These are phyloP conservation scores for Penicillium sp. DNA, from an alignment of 2,329 filamentous ascomycete species.

Conservation along the genomic window DNA sequence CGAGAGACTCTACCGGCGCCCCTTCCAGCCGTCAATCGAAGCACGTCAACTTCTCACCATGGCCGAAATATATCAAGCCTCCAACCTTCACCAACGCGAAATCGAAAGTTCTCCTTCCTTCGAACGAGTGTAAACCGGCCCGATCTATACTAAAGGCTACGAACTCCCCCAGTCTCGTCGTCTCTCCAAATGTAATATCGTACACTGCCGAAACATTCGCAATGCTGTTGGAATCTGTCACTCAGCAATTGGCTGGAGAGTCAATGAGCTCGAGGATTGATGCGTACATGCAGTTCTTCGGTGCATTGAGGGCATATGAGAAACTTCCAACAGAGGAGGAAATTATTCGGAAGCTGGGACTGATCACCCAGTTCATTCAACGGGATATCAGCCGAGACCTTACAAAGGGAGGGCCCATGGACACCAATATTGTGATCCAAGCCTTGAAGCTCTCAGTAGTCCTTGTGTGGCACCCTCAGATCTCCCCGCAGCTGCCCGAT, in stretches of 20 bases:
- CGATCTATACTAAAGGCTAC: conserved; percentile 82
- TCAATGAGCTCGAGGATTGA: conserved; percentile 77
- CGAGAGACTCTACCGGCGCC: conserved; percentile 42
- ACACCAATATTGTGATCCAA: conserved; percentile 75
- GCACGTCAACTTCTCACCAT: conserved; percentile 67
- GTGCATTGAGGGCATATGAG: conserved; percentile 79
- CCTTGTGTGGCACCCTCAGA: conserved; percentile 75
- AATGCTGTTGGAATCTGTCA: conserved; percentile 82
- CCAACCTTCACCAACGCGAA: conserved; percentile 40
- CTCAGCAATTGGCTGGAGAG: conserved; percentile 77
- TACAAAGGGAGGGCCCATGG: conserved; percentile 58
- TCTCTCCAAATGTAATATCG: conserved; percentile 49
- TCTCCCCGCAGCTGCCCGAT: conserved; percentile 71
- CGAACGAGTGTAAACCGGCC: conserved; percentile 59
- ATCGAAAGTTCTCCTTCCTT: conserved; percentile 52
- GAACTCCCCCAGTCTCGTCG: conserved; percentile 47
- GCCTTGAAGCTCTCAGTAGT: conserved; percentile 77
- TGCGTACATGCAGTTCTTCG: conserved; percentile 80
- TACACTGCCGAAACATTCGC: conserved; percentile 65
- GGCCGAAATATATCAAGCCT: conserved; percentile 59
- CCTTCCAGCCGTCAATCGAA: conserved; percentile 52
- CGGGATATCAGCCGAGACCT: conserved; percentile 74
- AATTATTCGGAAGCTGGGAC: conserved; percentile 74
- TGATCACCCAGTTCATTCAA: conserved; percentile 81
- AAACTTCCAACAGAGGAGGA: conserved; percentile 76